phyloP scores from a whole-genome alignment of 2,329 filamentous ascomycete genomes.

The Aspergillus quadrilineatus region DNA sequence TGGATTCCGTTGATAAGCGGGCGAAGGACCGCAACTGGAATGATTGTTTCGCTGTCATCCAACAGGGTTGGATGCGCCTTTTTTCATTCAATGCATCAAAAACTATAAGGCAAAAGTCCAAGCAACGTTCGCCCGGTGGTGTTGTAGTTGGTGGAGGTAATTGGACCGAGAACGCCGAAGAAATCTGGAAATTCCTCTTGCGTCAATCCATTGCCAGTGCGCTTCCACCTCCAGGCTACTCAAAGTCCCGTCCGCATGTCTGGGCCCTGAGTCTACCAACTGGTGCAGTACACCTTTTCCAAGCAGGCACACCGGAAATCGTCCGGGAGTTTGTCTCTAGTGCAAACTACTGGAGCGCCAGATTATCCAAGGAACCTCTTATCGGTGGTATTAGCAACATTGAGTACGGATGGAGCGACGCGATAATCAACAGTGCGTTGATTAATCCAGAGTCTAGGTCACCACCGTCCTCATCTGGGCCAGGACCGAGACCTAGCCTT shows the following conservation, averaged over 20 bases:
- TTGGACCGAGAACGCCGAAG: constrained; percentile 96
- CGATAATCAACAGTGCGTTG: constrained; percentile 73
- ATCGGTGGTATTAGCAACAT: constrained; percentile 93
- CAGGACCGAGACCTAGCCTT: constrained; percentile 52
- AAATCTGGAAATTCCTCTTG: constrained; percentile 80
- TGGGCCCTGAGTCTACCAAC: constrained; percentile 91
- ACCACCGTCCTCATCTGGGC: constrained; percentile 34
- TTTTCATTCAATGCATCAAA: constrained; percentile 91
- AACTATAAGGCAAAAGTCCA: constrained; percentile 64
- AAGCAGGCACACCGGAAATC: constrained; percentile 92
- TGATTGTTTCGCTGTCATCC: constrained; percentile 93
- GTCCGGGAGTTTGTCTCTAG: constrained; percentile 91
- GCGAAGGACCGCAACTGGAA: constrained; percentile 93
- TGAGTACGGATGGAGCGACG: constrained; percentile 94
- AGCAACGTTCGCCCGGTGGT: constrained; percentile 55
- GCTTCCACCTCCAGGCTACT: constrained; percentile 88
- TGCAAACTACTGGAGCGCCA: constrained; percentile 96
- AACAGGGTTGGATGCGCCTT: constrained; percentile 88
- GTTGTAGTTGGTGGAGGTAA: constrained; percentile 89
- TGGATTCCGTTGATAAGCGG: constrained; percentile 86
- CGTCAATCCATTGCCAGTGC: constrained; percentile 89
- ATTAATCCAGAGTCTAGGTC: constrained; percentile 54
- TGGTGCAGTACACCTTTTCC: constrained; percentile 96
- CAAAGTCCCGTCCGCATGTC: constrained; percentile 82
- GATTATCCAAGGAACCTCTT: constrained; percentile 88